These are phyloP conservation scores for Buddleja alternifolia DNA, from an alignment of 257 asterid species.

Conservation along the genomic window DNA sequence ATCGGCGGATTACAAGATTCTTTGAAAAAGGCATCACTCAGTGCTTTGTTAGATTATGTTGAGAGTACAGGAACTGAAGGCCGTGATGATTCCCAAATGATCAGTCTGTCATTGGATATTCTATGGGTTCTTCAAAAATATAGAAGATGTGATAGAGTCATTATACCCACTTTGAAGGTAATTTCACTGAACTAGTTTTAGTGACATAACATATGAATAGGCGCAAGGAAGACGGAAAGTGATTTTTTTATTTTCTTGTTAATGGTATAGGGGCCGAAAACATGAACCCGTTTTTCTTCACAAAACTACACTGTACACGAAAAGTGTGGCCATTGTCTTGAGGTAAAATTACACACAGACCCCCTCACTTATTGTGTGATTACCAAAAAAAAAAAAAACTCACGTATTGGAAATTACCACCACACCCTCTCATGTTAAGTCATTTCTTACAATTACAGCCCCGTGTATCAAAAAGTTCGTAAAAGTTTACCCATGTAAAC, in stretches of 20 bases:
- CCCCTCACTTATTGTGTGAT: too few relatives aligned
- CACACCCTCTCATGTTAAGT: too few relatives aligned
- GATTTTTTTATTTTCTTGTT: too few relatives aligned
- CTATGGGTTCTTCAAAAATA: slow-evolving; percentile 81
- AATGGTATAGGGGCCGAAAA: not conserved
- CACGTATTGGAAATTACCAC: too few relatives aligned
- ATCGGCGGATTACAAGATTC: slow-evolving; percentile 95
- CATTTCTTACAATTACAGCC: too few relatives aligned
- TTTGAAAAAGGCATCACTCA: slow-evolving; percentile 71
- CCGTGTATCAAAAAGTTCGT: too few relatives aligned
- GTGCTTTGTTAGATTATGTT: slow-evolving; percentile 78
- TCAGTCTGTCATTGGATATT: slow-evolving; percentile 63
- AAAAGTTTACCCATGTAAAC: too few relatives aligned
- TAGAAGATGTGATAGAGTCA: slow-evolving; percentile 78
- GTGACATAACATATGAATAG: too few relatives aligned
- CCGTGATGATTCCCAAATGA: slow-evolving; percentile 46
- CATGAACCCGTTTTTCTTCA: not conserved
- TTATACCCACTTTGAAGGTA: slow-evolving; percentile 87
- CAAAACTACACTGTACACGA: not conserved
- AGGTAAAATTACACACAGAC: too few relatives aligned
- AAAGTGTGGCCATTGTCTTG: not conserved
- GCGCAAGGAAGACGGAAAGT: too few relatives aligned
- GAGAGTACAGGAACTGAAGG: slow-evolving; percentile 51
- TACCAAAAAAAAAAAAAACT: too few relatives aligned
- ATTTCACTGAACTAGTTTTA: slow-evolving; percentile 18